phyloP scores from a whole-genome alignment of 1,284 basidiomycete species.

The Pholiota adiposa region DNA sequence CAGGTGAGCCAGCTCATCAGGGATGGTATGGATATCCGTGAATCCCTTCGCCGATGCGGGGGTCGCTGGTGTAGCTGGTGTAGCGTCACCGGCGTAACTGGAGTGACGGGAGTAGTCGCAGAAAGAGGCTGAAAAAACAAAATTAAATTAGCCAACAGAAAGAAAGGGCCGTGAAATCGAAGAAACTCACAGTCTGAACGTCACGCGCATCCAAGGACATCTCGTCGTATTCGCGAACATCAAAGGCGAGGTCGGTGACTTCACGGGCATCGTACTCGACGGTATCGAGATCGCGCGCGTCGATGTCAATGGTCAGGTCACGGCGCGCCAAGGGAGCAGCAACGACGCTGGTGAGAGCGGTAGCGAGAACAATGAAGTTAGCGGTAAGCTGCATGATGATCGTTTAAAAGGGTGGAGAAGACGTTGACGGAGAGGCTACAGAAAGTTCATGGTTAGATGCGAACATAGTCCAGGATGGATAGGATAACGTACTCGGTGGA shows the following conservation, averaged over 20 bases:
- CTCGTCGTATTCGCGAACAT: conserved; percentile 22
- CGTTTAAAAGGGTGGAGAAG: conserved; percentile 10
- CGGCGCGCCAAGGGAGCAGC: conserved; percentile 22
- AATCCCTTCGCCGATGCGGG: neutral
- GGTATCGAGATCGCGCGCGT: conserved; percentile 19
- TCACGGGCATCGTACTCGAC: conserved; percentile 22
- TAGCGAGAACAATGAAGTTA: conserved; percentile 26
- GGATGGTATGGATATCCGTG: conserved; percentile 7
- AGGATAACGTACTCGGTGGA: conserved; percentile 11
- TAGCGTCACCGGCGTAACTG: conserved; percentile 4
- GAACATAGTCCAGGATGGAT: neutral
- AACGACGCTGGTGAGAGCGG: conserved; percentile 23
- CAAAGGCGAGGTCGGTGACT: conserved; percentile 17
- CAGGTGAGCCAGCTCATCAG: neutral
- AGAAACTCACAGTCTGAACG: neutral
- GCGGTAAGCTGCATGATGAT: conserved; percentile 27
- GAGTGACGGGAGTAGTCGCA: neutral
- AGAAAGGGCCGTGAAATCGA: neutral
- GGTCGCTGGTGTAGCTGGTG: conserved; percentile 4
- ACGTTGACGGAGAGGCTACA: conserved; percentile 16
- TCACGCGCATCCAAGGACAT: conserved; percentile 6
- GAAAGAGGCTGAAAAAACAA: neutral
- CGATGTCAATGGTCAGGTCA: conserved; percentile 17
- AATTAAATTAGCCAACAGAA: neutral
- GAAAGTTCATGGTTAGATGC: neutral